Evolutionary conservation across 805 yeast genomes (phyloP).

Genomic region (Ogataea naganishii): DNA sequence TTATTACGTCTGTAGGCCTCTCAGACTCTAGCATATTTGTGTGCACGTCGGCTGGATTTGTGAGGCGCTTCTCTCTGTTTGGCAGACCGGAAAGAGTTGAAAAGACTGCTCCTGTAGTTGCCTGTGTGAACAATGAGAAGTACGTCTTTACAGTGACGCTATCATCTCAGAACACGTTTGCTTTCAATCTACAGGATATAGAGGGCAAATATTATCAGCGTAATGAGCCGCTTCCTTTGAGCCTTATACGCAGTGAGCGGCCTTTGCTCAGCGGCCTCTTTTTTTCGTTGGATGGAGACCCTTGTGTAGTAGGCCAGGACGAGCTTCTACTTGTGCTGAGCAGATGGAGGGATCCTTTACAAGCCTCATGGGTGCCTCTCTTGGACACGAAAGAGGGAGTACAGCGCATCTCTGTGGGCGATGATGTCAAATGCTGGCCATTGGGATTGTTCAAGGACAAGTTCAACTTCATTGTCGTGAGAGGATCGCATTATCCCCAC

Average conservation of each 20-base stretch:
- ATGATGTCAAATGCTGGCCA: slow-evolving; percentile 77
- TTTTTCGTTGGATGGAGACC: slow-evolving; percentile 85
- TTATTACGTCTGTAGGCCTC: slow-evolving; percentile 61
- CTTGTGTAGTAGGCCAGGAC: slow-evolving; percentile 76
- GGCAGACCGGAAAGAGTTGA: slow-evolving; percentile 70
- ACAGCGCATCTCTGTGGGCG: slow-evolving; percentile 45
- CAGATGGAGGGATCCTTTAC: slow-evolving; percentile 70
- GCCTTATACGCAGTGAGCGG: slow-evolving; percentile 6
- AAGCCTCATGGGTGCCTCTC: slow-evolving; percentile 83
- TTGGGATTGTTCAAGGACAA: slow-evolving; percentile 66
- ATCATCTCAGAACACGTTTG: slow-evolving; percentile 21
- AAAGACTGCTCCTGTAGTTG: slow-evolving; percentile 63
- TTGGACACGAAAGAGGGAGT: slow-evolving; percentile 49
- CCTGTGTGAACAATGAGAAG: slow-evolving; percentile 55
- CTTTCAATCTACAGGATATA: slow-evolving; percentile 27
- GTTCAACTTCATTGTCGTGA: slow-evolving; percentile 65
- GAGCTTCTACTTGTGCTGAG: slow-evolving; percentile 62
- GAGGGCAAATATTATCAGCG: slow-evolving; percentile 30
- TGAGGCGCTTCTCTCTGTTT: slow-evolving; percentile 58
- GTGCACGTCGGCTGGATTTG: slow-evolving; percentile 69
- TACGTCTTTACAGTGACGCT: slow-evolving; percentile 44
- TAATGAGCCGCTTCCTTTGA: slow-evolving; percentile 37
- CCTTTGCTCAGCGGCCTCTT: slow-evolving; percentile 56
- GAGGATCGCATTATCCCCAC: slow-evolving; percentile 65
- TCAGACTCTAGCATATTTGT: slow-evolving; percentile 52